These are phyloP conservation scores for Drosera capensis DNA, from an alignment of 148 eudicot species.

Conservation along the genomic window DNA sequence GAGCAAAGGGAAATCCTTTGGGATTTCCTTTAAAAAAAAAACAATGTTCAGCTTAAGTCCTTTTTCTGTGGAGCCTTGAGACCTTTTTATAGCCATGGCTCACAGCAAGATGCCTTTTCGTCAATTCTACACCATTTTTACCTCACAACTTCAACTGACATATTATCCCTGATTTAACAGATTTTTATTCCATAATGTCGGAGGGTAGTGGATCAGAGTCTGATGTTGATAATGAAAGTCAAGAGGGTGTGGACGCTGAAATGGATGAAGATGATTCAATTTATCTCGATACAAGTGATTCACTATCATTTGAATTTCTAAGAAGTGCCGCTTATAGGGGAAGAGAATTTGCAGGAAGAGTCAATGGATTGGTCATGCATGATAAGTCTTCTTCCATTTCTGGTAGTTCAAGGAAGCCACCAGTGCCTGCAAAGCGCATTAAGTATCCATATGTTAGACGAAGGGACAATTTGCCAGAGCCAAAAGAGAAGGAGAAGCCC, in stretches of 20 bases:
- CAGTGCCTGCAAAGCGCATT: slow-evolving; percentile 37
- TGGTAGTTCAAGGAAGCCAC: slow-evolving; percentile 34
- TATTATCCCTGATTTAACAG: slow-evolving; percentile 18
- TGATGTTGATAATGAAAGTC: slow-evolving; percentile 79
- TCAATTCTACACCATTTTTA: too few relatives aligned
- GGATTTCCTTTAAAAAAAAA: too few relatives aligned
- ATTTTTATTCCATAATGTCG: slow-evolving; percentile 89
- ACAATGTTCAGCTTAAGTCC: too few relatives aligned
- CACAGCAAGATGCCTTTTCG: too few relatives aligned
- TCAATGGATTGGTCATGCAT: slow-evolving; percentile 37
- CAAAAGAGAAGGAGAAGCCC: slow-evolving; percentile 86
- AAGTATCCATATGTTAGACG: slow-evolving; percentile 63
- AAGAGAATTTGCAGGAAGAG: slow-evolving; percentile 47
- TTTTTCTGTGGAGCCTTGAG: too few relatives aligned
- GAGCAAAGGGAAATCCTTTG: too few relatives aligned
- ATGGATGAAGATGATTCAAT: slow-evolving; percentile 74
- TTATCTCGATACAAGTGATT: slow-evolving; percentile 78
- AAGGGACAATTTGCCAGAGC: slow-evolving; percentile 84
- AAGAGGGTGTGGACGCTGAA: slow-evolving; percentile 58
- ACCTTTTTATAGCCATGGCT: too few relatives aligned
- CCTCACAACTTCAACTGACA: not conserved
- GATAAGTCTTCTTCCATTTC: slow-evolving; percentile 29
- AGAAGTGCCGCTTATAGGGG: slow-evolving; percentile 83
- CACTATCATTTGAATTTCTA: slow-evolving; percentile 58
- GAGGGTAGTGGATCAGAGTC: slow-evolving; percentile 89